These are phyloP conservation scores for Leccinum obscurum DNA, from an alignment of 768 basidiomycete species.

Conservation along the genomic window DNA sequence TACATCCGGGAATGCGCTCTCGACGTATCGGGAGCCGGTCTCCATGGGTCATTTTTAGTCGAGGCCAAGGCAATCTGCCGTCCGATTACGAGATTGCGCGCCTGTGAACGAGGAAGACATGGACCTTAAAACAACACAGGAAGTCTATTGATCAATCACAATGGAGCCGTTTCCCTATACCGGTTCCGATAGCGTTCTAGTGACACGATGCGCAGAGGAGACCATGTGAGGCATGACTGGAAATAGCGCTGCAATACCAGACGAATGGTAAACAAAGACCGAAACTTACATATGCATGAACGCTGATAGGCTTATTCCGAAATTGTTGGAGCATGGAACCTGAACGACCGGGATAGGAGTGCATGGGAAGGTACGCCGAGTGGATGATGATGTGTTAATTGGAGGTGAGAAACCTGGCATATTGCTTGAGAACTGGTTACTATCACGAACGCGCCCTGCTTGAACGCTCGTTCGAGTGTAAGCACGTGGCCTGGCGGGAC, in stretches of 20 bases:
- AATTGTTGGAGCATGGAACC: neutral
- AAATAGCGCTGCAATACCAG: conserved; percentile 15
- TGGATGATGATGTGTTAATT: neutral
- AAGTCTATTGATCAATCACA: neutral
- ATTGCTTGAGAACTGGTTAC: conserved; percentile 15
- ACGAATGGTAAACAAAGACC: neutral
- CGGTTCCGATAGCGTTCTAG: conserved; percentile 13
- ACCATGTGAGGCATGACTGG: conserved; percentile 5
- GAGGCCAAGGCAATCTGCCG: neutral
- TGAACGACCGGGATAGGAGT: neutral
- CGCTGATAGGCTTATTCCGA: conserved; percentile 16
- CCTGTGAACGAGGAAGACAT: neutral
- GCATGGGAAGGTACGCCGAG: conserved; percentile 14
- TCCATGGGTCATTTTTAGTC: conserved; percentile 6
- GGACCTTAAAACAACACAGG: neutral
- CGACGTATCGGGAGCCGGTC: conserved; percentile 15
- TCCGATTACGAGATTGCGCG: neutral
- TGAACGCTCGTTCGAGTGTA: neutral
- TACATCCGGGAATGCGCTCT: neutral
- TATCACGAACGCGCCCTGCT: neutral
- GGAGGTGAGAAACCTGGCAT: conserved; percentile 16
- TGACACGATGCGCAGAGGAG: neutral
- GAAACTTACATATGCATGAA: conserved; percentile 18
- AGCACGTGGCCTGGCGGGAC: neutral
- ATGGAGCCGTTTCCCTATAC: neutral